A percentile compares a stretch with the other conserved stretches of the same genome.
Evolutionary conservation across 1,284 basidiomycete genomes (phyloP).

Genomic region (Inonotus obliquus): DNA sequence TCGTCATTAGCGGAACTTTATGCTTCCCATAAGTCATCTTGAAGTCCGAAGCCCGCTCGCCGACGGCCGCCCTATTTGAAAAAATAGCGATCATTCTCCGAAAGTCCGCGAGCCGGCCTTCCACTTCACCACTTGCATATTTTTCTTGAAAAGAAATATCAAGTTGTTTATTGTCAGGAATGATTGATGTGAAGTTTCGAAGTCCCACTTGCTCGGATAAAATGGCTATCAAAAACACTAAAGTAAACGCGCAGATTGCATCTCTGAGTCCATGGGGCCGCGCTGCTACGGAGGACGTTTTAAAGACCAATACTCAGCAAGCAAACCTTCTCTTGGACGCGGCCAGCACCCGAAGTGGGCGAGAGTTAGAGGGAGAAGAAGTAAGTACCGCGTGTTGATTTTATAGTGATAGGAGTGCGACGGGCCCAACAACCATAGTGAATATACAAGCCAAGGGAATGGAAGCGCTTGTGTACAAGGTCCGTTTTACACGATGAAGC

Average conservation of each 20-base stretch:
- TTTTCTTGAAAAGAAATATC: background rate
- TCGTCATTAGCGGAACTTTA: constrained; percentile 29
- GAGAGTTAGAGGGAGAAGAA: background rate
- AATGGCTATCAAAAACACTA: no score
- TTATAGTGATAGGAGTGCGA: background rate
- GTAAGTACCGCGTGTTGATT: background rate
- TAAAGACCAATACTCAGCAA: no score
- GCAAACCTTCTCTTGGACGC: no score
- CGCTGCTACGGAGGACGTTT: no score
- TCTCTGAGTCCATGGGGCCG: background rate
- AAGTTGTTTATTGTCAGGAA: background rate
- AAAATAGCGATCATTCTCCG: background rate
- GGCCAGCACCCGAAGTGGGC: background rate
- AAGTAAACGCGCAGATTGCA: no score
- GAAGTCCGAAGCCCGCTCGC: background rate
- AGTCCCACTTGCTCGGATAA: no score
- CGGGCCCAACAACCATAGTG: background rate
- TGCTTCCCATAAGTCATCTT: background rate
- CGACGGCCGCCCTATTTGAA: no score
- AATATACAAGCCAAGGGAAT: background rate
- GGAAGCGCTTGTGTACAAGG: background rate
- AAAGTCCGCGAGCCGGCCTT: background rate
- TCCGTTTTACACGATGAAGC: constrained; percentile 4
- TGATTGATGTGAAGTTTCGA: no score
- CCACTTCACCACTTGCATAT: background rate